Evolutionary conservation across 1,284 basidiomycete genomes (phyloP), one percentile per base, ranked within the genome.

Genomic region (Boletus smithii): DNA sequence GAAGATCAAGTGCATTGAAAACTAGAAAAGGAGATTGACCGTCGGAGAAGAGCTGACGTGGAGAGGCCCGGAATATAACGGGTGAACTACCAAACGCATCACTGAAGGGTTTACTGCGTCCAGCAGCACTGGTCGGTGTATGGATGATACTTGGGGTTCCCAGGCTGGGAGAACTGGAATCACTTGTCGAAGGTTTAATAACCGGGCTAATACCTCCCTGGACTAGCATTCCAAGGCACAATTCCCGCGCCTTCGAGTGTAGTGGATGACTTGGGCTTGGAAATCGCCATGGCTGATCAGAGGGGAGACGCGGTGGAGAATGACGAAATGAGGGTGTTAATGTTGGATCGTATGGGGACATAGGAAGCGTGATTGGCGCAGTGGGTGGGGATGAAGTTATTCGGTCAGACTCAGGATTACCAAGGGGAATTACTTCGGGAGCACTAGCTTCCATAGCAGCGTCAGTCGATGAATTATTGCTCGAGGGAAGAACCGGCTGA

Each of bases 251-350:
- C 24, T 66, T 73, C 11, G 78, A 80, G 61, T 85, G 79, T 29
- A 86, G 66, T 3, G 85, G 83, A 59, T 86, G 81, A 44, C 81
- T 83, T 17, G 83, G 82, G 57, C 82, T 85, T 14, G 81, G 78
- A 61, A 80, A 88, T 30, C 82, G 77, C 86, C 85, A 88, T 5
- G 86, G 85, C 50, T 86, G 84, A 53, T 85, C 80, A 16, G 79
- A 83, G 7, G 83, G 82, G 17, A 82, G 73, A 7, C 77, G 81
- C 0, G 80, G 76, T 10, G 85, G 81, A 7, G 83, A 86, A 60
- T 88, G 85, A 34, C 82, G 79, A 65, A 87, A 88, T 5, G 83
- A 76, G 0, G 85, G 85, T 0, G 85, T 87, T 26, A 76, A 67
- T 9, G 77, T 72, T 29, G 85, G 85, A 58, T 88, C 76, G 51